Base-by-base conservation (phyloP, 225 moss, liverwort and hornwort genomes). In the Sphagnum tenellum region DNA sequence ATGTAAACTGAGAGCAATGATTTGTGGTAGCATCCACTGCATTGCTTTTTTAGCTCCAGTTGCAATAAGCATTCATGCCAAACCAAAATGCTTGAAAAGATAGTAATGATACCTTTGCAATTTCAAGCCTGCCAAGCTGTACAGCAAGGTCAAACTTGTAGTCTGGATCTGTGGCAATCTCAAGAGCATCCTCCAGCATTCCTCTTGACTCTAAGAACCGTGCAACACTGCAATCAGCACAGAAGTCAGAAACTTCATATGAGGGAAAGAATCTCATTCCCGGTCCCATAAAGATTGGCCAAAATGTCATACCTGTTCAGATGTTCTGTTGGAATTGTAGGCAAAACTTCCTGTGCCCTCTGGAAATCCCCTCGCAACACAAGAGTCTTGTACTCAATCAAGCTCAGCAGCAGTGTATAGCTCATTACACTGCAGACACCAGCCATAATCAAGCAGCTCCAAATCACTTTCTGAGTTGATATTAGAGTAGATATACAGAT, bases 361-460 rank as follows among this genome's bases (percentile, higher is more conserved):
- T 88, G 81, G 47, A 79, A 81, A 64, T 96, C 95, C 65, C 84
- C 95, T 58, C 92, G 82, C 61, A 96, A 72, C 50, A 96, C 70
- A 3, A 92, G 82, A 63, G 92, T 96, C 67, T 95, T 95, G 76
- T 95, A 95, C 78, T 95, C 94, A 50, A 95, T 95, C 73, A 95
- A 64, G 73, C 82, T 96, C 5, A 96, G 86, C n/a, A 96, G 86
- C n/a, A 96, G 71, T 5, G 95, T 89, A 75, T 96, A 96, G 82
- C 95, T 96, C 92, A 96, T 89, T 64, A 96, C 86, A 67, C 94
- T 95, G 78, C 70, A 73, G 29, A 29, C 29, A 29, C 29, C 29
- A 29, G 29, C 29, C 29, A 29, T 29, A 29, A 29, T 29, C 29
- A 29, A 29, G 29, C 29, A 29, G 29, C 29, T 29, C 29, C 29